Base-by-base conservation (phyloP, 257 asterid genomes). In the Plectranthus barbatus region DNA sequence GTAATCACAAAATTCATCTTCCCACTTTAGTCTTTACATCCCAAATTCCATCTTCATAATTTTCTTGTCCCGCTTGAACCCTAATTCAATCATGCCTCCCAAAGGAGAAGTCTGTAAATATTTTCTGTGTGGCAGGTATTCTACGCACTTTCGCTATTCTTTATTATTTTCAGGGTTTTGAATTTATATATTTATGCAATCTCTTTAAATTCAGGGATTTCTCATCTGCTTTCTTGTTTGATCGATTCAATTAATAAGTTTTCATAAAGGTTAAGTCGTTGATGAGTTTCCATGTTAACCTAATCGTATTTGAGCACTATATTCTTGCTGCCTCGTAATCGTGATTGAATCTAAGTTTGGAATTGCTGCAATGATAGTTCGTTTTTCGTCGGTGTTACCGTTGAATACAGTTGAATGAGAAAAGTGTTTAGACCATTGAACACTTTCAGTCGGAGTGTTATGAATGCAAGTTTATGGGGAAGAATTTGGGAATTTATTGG, bases 71-170 rank as follows among this genome's bases (percentile, higher is more conserved):
- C 65, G 5, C 49, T 37, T 53, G 56, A 77, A 74, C 77, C 81
- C 83, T 75, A 40, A 7, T 56, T 36, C 49, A 66, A 57, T 29
- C 53, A 91, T 91, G 98, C 90, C 92, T 60, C 96, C 90, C 4
- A 83, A 69, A 55, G 77, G 70, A 69, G 94, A 88, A 56, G 73
- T 68, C 53, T 86, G 98, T 58, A 72, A 91, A 68, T 80, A 84
- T 80, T 91, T 91, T 73, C 81, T 70, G 66, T 86, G 92, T 33
- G 98, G 96, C 56, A 86, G 92, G 98, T 88, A 69, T 11, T 6
- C 17, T 53, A 4, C n/a, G 13, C 39, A 7, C 0, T 29, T 3
- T 11, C 56, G 9, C 36, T 61, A n/a, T 34, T 52, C 50, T 8
- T 21, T 1, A 24, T 60, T 12, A 3, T 5, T 24, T 15, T 17